Evolutionary conservation across 2,329 filamentous ascomycete species (phyloP).

Genomic region (Trichoderma sp.): DNA sequence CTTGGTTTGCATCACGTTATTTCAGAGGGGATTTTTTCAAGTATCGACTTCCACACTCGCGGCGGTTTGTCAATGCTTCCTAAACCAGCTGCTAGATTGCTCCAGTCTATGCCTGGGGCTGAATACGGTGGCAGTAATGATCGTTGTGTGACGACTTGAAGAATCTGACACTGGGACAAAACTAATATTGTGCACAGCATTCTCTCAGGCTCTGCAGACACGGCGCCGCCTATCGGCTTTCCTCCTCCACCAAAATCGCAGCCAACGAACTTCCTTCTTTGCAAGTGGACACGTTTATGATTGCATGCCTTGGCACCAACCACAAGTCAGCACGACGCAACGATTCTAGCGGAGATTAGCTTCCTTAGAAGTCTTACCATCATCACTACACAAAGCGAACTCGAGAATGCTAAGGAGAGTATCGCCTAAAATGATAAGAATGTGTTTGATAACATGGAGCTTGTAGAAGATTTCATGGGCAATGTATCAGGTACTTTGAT

Average conservation of each 20-base stretch:
- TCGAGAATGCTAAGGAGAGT: not conserved
- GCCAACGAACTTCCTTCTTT: conserved; percentile 37
- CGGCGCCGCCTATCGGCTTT: conserved; percentile 45
- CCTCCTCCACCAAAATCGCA: conserved; percentile 39
- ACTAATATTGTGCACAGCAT: not conserved
- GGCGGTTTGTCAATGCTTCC: not conserved
- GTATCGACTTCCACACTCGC: not conserved
- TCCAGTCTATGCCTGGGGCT: not conserved
- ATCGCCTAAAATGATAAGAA: not conserved
- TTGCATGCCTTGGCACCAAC: conserved; percentile 29
- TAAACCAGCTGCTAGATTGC: not conserved
- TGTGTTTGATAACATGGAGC: not conserved
- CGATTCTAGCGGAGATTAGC: conserved; percentile 31
- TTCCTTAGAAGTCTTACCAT: conserved; percentile 23
- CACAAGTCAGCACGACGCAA: conserved; percentile 29
- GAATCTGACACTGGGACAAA: fast-evolving
- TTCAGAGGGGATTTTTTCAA: not conserved
- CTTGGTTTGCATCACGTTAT: not conserved
- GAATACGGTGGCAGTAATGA: not conserved
- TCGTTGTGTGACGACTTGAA: not conserved
- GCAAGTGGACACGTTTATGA: conserved; percentile 28
- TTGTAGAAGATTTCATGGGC: not conserved
- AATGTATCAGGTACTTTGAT: not conserved
- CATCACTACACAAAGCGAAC: not conserved
- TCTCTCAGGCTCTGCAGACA: conserved; percentile 34